Evolutionary conservation across 2,329 filamentous ascomycete genomes (phyloP).

Genomic region (Fusarium setosum): DNA sequence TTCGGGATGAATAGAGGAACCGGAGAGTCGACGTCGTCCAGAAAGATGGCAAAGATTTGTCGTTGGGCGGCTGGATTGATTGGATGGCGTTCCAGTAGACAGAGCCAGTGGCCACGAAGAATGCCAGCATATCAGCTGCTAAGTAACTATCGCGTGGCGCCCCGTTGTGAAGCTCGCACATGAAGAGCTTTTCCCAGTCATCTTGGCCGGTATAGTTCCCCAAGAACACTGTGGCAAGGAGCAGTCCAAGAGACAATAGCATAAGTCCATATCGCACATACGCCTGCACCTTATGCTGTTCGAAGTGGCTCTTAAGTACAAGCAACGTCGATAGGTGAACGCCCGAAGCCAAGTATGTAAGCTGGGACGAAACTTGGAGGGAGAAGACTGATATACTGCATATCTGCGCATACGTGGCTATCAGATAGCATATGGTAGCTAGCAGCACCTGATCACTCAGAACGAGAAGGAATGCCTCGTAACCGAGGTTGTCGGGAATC

Average conservation of each 20-base stretch:
- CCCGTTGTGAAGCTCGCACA: slow-evolving; percentile 15
- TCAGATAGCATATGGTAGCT: slow-evolving; percentile 18
- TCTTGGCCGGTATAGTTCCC: slow-evolving; percentile 16
- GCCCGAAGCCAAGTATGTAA: slow-evolving; percentile 12
- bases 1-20: neutral
- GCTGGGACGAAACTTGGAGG: slow-evolving; percentile 8
- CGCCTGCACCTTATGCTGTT: slow-evolving; percentile 16
- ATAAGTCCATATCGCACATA: slow-evolving; percentile 14
- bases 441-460: slow-evolving; percentile 32
- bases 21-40: neutral
- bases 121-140: neutral
- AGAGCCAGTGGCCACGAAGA: neutral
- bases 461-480: slow-evolving; percentile 22
- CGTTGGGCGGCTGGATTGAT: neutral
- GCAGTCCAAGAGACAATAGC: slow-evolving; percentile 19
- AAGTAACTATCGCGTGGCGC: neutral
- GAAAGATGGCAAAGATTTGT: neutral
- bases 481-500: slow-evolving; percentile 20
- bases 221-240: slow-evolving; percentile 3
- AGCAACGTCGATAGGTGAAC: slow-evolving; percentile 17
- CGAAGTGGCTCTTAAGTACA: slow-evolving; percentile 26
- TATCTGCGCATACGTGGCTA: slow-evolving; percentile 26
- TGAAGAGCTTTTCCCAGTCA: slow-evolving; percentile 6
- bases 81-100: slow-evolving; percentile 26
- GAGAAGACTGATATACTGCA: slow-evolving; percentile 12